Evolutionary conservation across 139 green algal genomes (phyloP), one percentile per base, ranked within the genome.

Genomic region (Protoeuglena noctilucae): DNA sequence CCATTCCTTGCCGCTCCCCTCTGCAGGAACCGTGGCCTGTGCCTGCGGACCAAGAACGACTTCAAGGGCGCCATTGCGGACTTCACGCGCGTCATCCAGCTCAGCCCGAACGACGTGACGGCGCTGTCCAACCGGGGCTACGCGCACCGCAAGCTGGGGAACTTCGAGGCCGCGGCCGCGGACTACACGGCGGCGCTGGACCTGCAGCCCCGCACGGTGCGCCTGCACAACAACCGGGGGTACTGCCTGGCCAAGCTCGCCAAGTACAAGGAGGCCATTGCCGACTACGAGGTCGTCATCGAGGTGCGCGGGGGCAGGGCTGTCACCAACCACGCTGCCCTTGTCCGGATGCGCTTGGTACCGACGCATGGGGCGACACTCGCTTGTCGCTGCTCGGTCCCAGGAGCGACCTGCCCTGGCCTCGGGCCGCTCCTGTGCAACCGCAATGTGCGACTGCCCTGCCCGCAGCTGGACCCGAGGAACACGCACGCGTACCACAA

Each of bases 171-270:
- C 9, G 83, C 81, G 7, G 69, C 73, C 9, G 57, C 57, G 1
- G 83, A 92, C 65, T 89, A 88, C 61, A 65, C 51, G 1, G 25
- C 43, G 3, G 74, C 76, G 2, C 46, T 87, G 23, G 24, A 55
- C 24, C 49, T 64, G 16, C 57, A 58, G 18, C 41, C 62, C 0
- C 34, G 25, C 57, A 76, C 51, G 17, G 54, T 69, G 2, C 63
- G 68, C 4, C 64, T 79, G 45, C 58, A 72, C 62, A 80, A 70
- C 61, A 72, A 72, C 49, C 65, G 76, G 19, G 82, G 69, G 2
- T 91, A 88, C 69, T 91, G 82, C 65, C 64, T 76, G n/a, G 82
- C 82, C 51, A 80, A 74, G 55, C 41, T 88, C 23, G 78, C 69
- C 1, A 56, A 58, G 19, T 91, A 78, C 41, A 40, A 56, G 2